Base-by-base conservation (phyloP, 176 grass and related monocot genomes). In the Oryza longistaminata region DNA sequence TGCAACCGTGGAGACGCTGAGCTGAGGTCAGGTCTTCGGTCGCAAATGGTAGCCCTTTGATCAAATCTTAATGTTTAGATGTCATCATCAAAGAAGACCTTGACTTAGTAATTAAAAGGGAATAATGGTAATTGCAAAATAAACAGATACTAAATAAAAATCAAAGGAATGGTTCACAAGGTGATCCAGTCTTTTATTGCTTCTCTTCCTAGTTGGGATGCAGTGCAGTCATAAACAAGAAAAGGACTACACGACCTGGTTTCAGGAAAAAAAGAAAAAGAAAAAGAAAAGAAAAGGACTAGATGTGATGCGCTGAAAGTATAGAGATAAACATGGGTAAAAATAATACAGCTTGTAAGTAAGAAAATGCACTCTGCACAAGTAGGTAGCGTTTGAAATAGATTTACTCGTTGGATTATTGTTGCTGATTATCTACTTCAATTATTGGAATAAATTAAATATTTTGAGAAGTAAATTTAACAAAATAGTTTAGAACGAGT, bases 31-130 rank as follows among this genome's bases (percentile, higher is more conserved):
- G 70, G 17, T 5, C 24, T 43, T 40, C 34, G 42, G 73, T 24
- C 13, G 34, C 58, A 61, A 9, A 61, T 82, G 44, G 35, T 52
- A 52, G 17, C 49, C 19, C 11, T n/a, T 60, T 33, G 77, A 21
- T 64, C 64, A 39, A 39, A 71, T 64, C 49, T 40, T 2, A 1
- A 40, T 49, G n/a, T 21, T 44, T 75, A 76, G 64, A 3, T 87
- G 71, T 82, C 65, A 11, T 69, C 48, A 8, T 82, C 37, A 25
- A 67, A 88, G 79, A 77, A n/a, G 86, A 77, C 86, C 73, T 83
- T 88, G 86, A 82, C 65, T 50, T 76, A 7, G 40, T 72, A 45
- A 25, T 1, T 44, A 58, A 29, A 60, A 58, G 17, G 6, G 29
- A 31, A 31, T 31, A 2, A 52, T 58, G 53, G 19, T 58, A 58